Evolutionary conservation across 192 early-diverging fungal genomes (phyloP).

Genomic region (Coemansia sp.): DNA sequence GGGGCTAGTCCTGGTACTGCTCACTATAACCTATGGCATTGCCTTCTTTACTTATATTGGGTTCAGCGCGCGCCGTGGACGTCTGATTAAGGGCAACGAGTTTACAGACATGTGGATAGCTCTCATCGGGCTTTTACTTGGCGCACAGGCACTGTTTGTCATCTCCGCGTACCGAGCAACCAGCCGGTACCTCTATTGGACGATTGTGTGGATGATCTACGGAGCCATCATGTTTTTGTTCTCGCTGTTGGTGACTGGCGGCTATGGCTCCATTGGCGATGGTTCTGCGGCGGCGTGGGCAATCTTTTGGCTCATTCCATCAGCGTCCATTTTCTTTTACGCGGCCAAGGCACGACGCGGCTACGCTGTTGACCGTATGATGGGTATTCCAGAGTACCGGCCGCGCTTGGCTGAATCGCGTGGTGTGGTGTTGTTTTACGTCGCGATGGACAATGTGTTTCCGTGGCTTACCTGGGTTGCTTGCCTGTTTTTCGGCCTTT

Average conservation of each 20-base stretch:
- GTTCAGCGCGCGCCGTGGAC: conserved; percentile 27
- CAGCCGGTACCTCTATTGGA: conserved; percentile 52
- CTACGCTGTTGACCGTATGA: conserved; percentile 54
- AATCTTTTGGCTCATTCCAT: conserved; percentile 32
- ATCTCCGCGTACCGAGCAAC: conserved; percentile 52
- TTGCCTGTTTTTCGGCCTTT: conserved; percentile 44
- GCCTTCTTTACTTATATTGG: conserved; percentile 55
- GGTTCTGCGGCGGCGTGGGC: conserved; percentile 43
- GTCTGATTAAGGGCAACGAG: conserved; percentile 45
- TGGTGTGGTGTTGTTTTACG: conserved; percentile 31
- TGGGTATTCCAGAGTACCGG: conserved; percentile 57
- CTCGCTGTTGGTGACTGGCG: conserved; percentile 37
- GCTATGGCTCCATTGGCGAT: conserved; percentile 30
- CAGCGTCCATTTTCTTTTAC: conserved; percentile 32
- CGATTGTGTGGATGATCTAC: conserved; percentile 53
- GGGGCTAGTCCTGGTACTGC: conserved; percentile 35
- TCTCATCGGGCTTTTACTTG: conserved; percentile 36
- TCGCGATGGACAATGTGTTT: conserved; percentile 42
- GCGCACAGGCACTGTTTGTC: conserved; percentile 53
- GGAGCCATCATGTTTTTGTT: conserved; percentile 34
- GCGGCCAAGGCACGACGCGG: conserved; percentile 54
- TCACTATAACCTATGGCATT: conserved; percentile 37
- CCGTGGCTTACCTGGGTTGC: conserved; percentile 41
- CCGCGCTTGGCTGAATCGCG: conserved; percentile 44
- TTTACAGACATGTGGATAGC: conserved; percentile 54